Base-by-base conservation (phyloP, 2,329 filamentous ascomycete genomes). In the Alternaria atra region DNA sequence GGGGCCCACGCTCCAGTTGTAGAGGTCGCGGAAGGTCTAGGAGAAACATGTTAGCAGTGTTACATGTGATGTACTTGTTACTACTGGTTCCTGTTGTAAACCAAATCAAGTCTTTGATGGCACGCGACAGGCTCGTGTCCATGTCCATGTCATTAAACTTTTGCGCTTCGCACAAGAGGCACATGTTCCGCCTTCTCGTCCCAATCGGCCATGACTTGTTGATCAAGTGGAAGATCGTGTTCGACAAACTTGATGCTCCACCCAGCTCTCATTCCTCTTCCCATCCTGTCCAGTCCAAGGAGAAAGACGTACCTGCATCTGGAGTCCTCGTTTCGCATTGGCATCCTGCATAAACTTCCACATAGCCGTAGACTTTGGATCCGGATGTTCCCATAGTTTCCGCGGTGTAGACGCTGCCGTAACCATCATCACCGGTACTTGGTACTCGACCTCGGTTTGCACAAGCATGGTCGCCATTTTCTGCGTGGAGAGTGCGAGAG, bases 21-120 rank as follows among this genome's bases (percentile, higher is more conserved):
- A 89, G 6, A 96, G 81, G 15, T 93, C 89, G 53, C 85, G 78
- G 75, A 90, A 95, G 3, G 84, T 88, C 85, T 91, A 66, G 29
- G 56, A 5, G 4, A n/a, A 15, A 2, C n/a, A 10, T 44, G 37
- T 44, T 17, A 25, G 37, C 35, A 47, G 12, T 23, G 23, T n/a
- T 12, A 6, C 5, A 48, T 5, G 9, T 40, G 13, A 9, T 15
- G 2, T 34, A 17, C 34, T 27, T 35, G 29, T 17, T 4, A 15
- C 17, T 3, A 10, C 3, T 5, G 10, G 51, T 13, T 20, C 23
- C 29, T 13, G 20, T 37, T 13, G 12, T 30, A 12, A 9, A 47
- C 6, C 17, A 48, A 4, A 0, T 5, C 12, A 8, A 4, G 32
- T 4, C 5, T 25, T 0, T 0, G 17, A 2, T 12, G 46, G 13